Base-by-base conservation (phyloP, 2,329 filamentous ascomycete genomes). In the Aciculosporium take region DNA sequence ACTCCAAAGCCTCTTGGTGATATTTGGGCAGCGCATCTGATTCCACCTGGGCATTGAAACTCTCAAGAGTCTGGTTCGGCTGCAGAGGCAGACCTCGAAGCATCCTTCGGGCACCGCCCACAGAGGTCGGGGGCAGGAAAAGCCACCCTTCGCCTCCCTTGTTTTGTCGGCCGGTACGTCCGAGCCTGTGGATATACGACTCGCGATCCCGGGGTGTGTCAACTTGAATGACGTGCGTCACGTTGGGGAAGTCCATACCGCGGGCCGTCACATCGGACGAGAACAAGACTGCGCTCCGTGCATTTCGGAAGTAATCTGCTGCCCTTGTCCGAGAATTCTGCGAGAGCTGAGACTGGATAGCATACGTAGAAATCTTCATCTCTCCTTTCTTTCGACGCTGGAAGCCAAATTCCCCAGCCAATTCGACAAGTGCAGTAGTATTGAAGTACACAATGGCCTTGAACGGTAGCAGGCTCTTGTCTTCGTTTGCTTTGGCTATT, bases 371-470 rank as follows among this genome's bases (percentile, higher is more conserved):
- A 9, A 50, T 36, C 31, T 44, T 49, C 41, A 62, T 48, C 10
- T 74, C 52, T 18, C 65, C 63, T 43, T 65, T 61, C 40, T 54
- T 45, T 24, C 55, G 50, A 17, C 51, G 51, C 18, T 59, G 49
- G 38, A 77, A 63, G 25, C 66, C 65, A 18, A 81, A 62, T 13
- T 71, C 65, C 17, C 70, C 64, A 18, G 76, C 76, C 37, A 87
- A 66, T 43, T 79, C 69, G 34, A 87, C 84, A 48, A 82, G 71
- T 20, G 75, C 73, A 1, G 83, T 93, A 18, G 82, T 85, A 53
- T 84, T 84, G 58, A 89, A 81, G 65, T 94, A 98, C 32, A 94
- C 67, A 45, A 98, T 93, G n/a, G 86, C 85, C 70, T 98, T 98
- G 74, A 96, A 95, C 0, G 85, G 84, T 13, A 60, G 60, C 3